Conservation (phyloP, 83 land plant species). For the Thuja plicata region DNA sequence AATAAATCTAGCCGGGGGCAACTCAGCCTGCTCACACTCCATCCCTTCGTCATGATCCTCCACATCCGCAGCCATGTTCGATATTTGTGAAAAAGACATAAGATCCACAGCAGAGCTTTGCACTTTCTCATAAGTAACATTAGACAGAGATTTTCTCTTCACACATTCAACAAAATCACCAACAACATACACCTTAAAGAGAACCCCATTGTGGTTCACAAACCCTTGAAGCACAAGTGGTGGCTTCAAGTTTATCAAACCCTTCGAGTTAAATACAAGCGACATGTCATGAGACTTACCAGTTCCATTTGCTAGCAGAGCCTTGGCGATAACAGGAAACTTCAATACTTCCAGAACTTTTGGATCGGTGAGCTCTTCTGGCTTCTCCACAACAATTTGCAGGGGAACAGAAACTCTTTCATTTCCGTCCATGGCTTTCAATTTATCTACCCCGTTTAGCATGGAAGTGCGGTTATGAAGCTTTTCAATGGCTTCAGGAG, state of each 20-base stretch:
- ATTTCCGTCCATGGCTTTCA: constrained; percentile 20
- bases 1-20: constrained; percentile 35
- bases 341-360: constrained; percentile 21
- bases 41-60: constrained; percentile 1
- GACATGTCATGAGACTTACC: constrained; percentile 50
- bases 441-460: constrained; percentile 42
- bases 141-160: constrained; percentile 33
- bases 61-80: constrained; percentile 28
- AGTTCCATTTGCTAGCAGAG: constrained; percentile 44
- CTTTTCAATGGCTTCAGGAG: constrained; percentile 44
- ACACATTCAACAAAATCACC: constrained; percentile 39
- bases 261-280: constrained; percentile 29
- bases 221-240: constrained; percentile 42
- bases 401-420: constrained; percentile 33
- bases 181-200: constrained; percentile 49
- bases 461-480: constrained; percentile 53
- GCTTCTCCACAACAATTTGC: constrained; percentile 25
- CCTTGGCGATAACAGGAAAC: constrained; percentile 47
- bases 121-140: constrained; percentile 29
- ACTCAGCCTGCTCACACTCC: constrained; percentile 34
- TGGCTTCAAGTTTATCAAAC: constrained; percentile 30
- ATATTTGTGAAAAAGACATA: constrained; percentile 47
- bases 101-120: constrained; percentile 22
- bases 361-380: constrained; percentile 11
- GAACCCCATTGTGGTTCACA: constrained; percentile 42